Base-by-base conservation (phyloP, 306 rosid species). In the Pachyrhizus erosus region DNA sequence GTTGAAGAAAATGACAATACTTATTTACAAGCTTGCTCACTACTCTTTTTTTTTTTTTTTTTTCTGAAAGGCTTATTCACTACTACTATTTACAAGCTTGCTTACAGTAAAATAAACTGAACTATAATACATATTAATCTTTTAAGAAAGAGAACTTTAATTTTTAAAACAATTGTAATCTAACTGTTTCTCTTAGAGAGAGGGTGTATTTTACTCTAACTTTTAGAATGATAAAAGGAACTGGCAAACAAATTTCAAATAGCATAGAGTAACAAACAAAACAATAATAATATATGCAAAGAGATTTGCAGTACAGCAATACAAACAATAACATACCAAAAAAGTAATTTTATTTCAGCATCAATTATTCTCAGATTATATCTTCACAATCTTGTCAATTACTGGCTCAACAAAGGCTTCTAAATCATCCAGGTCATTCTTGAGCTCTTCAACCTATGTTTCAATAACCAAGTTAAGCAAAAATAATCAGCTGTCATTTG, bases 361-460 rank as follows among this genome's bases (percentile, higher is more conserved):
- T 82, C n/a, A 54, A 9, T 75, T 69, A 1, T 20, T 43, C 33
- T 45, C 3, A 26, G 77, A 18, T 78, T 79, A 74, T 42, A 75
- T 71, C 82, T 89, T 86, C 7, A 26, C 77, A 51, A 81, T 80
- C 79, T 85, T 73, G 48, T 84, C 85, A 78, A 86, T 73, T 26
- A 65, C 39, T 10, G 92, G 89, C 49, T 87, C 85, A 57, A 84
- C 83, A 33, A 82, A 60, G 17, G 80, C 78, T 48, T 86, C 90
- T 29, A 90, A 45, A 34, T 45, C 86, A 51, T 74, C 84, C 55
- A 87, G 20, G 52, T 87, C 91, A 76, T 84, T 83, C 82, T 80
- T 82, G 58, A 90, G 61, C 17, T 42, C 69, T 27, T 90, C 97
- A 76, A 87, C 91, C 97, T 88, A 40, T 54, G 76, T 70, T 73